Conservation (phyloP, 306 rosid species). For the Gastrolobium bilobum region DNA sequence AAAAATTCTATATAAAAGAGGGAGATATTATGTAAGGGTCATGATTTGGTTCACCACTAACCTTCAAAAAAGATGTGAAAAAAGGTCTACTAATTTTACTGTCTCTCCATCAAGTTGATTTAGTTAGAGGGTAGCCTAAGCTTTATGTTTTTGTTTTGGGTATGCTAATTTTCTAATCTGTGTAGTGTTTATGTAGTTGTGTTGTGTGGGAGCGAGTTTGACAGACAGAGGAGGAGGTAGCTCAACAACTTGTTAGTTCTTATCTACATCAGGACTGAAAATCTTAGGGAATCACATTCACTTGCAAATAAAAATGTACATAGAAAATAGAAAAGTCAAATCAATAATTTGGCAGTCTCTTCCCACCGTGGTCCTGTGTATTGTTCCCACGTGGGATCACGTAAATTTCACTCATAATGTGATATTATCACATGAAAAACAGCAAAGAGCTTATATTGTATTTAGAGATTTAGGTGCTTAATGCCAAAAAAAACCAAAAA, state of each 20-base stretch:
- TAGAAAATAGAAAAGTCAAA: constrained; percentile 46
- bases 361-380: constrained; percentile 49
- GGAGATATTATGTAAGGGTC: constrained; percentile 2
- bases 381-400: constrained; percentile 63
- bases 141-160: constrained; percentile 6
- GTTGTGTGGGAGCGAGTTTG: not conserved
- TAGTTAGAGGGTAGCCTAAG: not conserved
- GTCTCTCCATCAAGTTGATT: constrained; percentile 9
- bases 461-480: constrained; percentile 8
- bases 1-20: not conserved
- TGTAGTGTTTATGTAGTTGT: not conserved
- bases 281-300: constrained; percentile 38
- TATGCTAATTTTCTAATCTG: not conserved
- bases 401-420: constrained; percentile 58
- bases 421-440: constrained; percentile 59
- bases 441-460: constrained; percentile 47
- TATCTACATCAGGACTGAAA: constrained; percentile 33
- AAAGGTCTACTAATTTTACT: not conserved
- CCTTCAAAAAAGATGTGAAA: not conserved
- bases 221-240: constrained; percentile 21
- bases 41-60: constrained; percentile 30
- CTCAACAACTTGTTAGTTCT: constrained; percentile 44
- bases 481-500: constrained; percentile 23
- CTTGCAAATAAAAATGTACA: constrained; percentile 19
- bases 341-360: constrained; percentile 40